Evolutionary conservation across 352 stramenopile genomes (phyloP).

Genomic region (Phytopythium aichiense): DNA sequence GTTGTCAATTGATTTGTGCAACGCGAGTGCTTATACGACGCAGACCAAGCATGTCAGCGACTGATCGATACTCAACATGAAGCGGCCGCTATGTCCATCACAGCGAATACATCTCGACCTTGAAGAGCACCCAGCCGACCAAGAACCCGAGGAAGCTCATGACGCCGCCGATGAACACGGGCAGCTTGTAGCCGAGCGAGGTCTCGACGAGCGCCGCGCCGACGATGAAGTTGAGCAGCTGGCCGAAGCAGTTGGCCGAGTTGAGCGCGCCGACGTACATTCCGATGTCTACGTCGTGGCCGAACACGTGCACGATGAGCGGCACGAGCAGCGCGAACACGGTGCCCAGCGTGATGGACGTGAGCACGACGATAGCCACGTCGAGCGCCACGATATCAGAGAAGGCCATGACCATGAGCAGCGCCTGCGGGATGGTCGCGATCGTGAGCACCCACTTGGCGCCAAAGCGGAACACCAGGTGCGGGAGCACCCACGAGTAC

Average conservation of each 20-base stretch:
- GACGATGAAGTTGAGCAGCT: constrained; percentile 49
- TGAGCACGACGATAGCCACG: constrained; percentile 35
- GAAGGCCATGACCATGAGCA: constrained; percentile 46
- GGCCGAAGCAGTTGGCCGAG: constrained; percentile 43
- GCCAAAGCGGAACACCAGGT: constrained; percentile 30
- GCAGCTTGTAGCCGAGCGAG: constrained; percentile 31
- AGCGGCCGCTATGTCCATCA: constrained; percentile 10
- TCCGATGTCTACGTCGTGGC: constrained; percentile 30
- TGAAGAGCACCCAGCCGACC: constrained; percentile 28
- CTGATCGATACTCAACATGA: not conserved
- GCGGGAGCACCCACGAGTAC: constrained; percentile 38
- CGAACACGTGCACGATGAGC: constrained; percentile 43
- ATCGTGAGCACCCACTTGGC: constrained; percentile 30
- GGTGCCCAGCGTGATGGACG: constrained; percentile 35
- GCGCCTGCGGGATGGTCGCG: constrained; percentile 30
- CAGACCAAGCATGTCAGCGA: not conserved
- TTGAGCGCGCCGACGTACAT: constrained; percentile 54
- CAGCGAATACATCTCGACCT: constrained; percentile 36
- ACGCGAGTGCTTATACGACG: not conserved
- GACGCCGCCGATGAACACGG: constrained; percentile 37
- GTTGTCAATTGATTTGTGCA: not conserved
- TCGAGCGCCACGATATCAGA: constrained; percentile 24
- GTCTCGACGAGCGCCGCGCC: constrained; percentile 40
- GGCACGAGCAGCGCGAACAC: constrained; percentile 48
- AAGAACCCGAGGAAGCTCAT: constrained; percentile 32